phyloP scores from a whole-genome alignment of 768 basidiomycete genomes.

The Russula abietina region DNA sequence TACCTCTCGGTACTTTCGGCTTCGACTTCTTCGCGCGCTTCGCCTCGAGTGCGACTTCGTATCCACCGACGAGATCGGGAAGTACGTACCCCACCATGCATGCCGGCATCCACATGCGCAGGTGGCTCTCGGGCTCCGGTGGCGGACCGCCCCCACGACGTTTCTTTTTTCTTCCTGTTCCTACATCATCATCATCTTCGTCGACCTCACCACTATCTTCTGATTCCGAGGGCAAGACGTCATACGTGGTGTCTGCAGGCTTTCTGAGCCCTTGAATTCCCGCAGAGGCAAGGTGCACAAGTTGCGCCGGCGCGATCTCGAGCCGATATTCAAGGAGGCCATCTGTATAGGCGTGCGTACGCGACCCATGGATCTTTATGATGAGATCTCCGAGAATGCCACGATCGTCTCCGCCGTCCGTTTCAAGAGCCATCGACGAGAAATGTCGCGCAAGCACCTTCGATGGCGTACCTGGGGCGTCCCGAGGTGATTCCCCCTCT shows the following conservation, averaged over 20 bases:
- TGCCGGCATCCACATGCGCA: constrained; percentile 79
- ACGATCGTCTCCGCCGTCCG: constrained; percentile 29
- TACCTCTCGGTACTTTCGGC: background rate
- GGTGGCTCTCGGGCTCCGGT: constrained; percentile 47
- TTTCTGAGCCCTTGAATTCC: constrained; percentile 61
- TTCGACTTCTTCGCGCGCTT: constrained; percentile 14
- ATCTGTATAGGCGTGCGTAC: constrained; percentile 68
- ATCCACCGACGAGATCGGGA: constrained; percentile 58
- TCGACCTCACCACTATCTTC: constrained; percentile 44
- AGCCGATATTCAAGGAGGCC: constrained; percentile 71
- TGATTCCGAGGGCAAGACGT: constrained; percentile 35
- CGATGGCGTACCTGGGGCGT: constrained; percentile 36
- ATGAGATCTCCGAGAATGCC: constrained; percentile 43
- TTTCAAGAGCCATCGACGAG: constrained; percentile 39
- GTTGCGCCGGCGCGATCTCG: constrained; percentile 60
- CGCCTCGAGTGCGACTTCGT: constrained; percentile 42
- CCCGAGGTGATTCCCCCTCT: background rate
- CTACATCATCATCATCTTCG: constrained; percentile 37
- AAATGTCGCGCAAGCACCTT: constrained; percentile 54
- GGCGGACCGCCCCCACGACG: constrained; percentile 39
- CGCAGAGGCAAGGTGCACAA: constrained; percentile 58
- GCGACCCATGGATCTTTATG: constrained; percentile 56
- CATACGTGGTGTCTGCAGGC: constrained; percentile 27
- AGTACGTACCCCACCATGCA: constrained; percentile 65
- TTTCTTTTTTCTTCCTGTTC: constrained; percentile 35